Conservation (phyloP, 495 filamentous ascomycete species). For the Xylaria venustula region DNA sequence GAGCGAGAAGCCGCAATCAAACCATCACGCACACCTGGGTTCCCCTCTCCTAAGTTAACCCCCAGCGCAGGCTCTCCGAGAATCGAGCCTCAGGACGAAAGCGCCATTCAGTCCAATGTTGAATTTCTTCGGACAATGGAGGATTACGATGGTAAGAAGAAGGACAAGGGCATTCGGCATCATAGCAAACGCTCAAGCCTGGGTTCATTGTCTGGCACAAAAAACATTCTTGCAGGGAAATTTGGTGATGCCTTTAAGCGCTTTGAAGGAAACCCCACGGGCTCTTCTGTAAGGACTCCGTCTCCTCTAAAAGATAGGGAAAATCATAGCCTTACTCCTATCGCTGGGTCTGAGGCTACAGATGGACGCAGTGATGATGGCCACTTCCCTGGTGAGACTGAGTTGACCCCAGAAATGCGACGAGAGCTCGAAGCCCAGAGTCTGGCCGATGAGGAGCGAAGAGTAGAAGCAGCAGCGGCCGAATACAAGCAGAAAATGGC, state of each 20-base stretch:
- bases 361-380: conserved; percentile 70
- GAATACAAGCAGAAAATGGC: conserved; percentile 82
- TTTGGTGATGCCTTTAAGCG: conserved; percentile 95
- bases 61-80: conserved; percentile 37
- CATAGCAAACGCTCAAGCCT: conserved; percentile 82
- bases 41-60: conserved; percentile 32
- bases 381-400: conserved; percentile 53
- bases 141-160: conserved; percentile 64
- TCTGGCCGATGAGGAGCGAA: conserved; percentile 82
- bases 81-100: conserved; percentile 54
- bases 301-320: conserved; percentile 55
- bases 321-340: conserved; percentile 63
- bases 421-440: conserved; percentile 84
- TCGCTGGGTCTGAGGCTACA: conserved; percentile 73
- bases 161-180: conserved; percentile 61
- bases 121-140: conserved; percentile 86
- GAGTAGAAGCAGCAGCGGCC: conserved; percentile 89
- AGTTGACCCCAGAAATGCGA: conserved; percentile 84
- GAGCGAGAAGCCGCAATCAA: conserved; percentile 46
- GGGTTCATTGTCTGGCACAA: conserved; percentile 75
- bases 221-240: conserved; percentile 81
- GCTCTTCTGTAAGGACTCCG: conserved; percentile 47
- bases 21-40: conserved; percentile 34
- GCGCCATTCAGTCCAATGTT: conserved; percentile 78
- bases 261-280: conserved; percentile 67